Evolutionary conservation across 2,329 filamentous ascomycete genomes (phyloP).

Genomic region (Fusarium coffeatum): DNA sequence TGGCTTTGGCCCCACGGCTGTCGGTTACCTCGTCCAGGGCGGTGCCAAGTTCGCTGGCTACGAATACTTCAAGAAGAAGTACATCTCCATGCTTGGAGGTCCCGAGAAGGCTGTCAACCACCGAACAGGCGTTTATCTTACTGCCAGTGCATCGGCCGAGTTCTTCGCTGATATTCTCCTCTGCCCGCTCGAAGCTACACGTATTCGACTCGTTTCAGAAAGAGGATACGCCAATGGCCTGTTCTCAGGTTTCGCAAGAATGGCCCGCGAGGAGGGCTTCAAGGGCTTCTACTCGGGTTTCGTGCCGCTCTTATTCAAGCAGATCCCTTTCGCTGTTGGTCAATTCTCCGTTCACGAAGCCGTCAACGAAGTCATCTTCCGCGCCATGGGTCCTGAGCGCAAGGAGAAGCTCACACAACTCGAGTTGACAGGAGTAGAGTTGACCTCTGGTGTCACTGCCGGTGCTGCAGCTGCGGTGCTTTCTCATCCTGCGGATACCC

Average conservation of each 20-base stretch:
- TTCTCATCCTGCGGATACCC: slow-evolving; percentile 85
- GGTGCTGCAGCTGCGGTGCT: slow-evolving; percentile 90
- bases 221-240: slow-evolving; percentile 81
- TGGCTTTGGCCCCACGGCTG: slow-evolving; percentile 85
- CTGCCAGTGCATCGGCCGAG: slow-evolving; percentile 75
- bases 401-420: slow-evolving; percentile 77
- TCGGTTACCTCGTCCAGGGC: slow-evolving; percentile 90
- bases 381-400: slow-evolving; percentile 69
- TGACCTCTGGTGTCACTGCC: slow-evolving; percentile 86
- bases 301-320: slow-evolving; percentile 86
- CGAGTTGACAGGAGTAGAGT: slow-evolving; percentile 84
- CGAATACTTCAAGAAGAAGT: slow-evolving; percentile 93
- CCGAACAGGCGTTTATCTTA: slow-evolving; percentile 75
- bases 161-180: slow-evolving; percentile 83
- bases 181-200: slow-evolving; percentile 89
- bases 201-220: slow-evolving; percentile 82
- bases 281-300: slow-evolving; percentile 92
- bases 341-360: slow-evolving; percentile 97
- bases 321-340: slow-evolving; percentile 92
- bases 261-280: slow-evolving; percentile 79
- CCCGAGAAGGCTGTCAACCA: slow-evolving; percentile 57
- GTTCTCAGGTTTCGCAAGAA: slow-evolving; percentile 77
- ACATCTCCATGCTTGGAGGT: slow-evolving; percentile 74
- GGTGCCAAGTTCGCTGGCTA: slow-evolving; percentile 93
- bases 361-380: slow-evolving; percentile 81